Conservation (phyloP, 805 yeast species). For the Blastobotrys muscicola region DNA sequence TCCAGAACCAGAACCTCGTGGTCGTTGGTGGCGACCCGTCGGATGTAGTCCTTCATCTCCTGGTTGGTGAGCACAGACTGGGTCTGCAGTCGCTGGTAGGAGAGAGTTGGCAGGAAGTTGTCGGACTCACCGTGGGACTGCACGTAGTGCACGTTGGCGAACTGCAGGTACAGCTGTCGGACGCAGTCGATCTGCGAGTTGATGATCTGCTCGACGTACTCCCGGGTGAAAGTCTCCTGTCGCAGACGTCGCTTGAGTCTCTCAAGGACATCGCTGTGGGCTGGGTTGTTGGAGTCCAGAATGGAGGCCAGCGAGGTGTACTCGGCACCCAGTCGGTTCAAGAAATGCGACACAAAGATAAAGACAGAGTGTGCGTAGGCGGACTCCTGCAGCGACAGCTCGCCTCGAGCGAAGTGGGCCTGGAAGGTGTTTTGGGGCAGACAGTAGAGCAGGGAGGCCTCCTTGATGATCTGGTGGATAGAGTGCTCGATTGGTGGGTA, state of each 20-base stretch:
- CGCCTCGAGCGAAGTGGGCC: constrained; percentile 58
- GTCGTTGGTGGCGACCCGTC: constrained; percentile 61
- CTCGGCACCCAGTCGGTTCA: constrained; percentile 89
- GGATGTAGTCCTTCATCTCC: constrained; percentile 62
- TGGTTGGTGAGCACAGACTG: constrained; percentile 64
- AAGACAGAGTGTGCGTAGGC: constrained; percentile 91
- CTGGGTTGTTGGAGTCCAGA: constrained; percentile 51
- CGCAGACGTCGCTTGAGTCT: constrained; percentile 82
- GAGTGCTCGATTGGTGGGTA: constrained; percentile 56
- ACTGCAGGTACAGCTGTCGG: constrained; percentile 76
- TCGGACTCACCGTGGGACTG: constrained; percentile 35
- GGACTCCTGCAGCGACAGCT: constrained; percentile 86
- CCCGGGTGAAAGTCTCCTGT: constrained; percentile 86
- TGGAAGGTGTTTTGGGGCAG: constrained; percentile 82
- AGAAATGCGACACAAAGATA: constrained; percentile 86
- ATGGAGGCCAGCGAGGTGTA: constrained; percentile 59
- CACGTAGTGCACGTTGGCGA: constrained; percentile 84
- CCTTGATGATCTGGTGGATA: constrained; percentile 83
- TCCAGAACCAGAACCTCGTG: constrained; percentile 72
- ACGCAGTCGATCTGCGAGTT: constrained; percentile 60
- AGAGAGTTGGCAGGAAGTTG: constrained; percentile 46
- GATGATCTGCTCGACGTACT: constrained; percentile 70
- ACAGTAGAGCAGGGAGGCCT: constrained; percentile 85
- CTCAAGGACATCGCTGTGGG: constrained; percentile 65
- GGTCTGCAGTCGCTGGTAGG: constrained; percentile 76